Evolutionary conservation across 495 filamentous ascomycete species (phyloP), one percentile per base, ranked within the genome.

Genomic region (Penicillium robsamsonii): DNA sequence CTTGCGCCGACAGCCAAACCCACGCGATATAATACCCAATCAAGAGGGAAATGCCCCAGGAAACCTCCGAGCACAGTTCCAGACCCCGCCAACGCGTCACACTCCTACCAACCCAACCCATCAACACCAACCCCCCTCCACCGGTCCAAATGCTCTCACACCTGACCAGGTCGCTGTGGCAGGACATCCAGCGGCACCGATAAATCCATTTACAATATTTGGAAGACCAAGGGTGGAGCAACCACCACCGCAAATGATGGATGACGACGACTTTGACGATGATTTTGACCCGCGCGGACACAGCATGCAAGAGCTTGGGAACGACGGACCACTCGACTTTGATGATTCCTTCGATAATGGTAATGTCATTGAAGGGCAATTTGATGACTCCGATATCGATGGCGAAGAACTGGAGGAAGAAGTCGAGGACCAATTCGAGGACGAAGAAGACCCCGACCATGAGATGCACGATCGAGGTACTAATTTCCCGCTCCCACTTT

Each of bases 391-490:
- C 3, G 71, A 64, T 6, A 31, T 70, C 9, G 73, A 75, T 17
- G 74, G 63, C 7, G 70, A 69, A 1, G 72, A 75, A 9, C 49
- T 74, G 5, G 75, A 75, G 8, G 75, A 76, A 9, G 70, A 69
- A 27, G 66, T 7, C 77, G 46, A 77, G 10, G 74, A 73, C 13
- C 53, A 67, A 40, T 55, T 60, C 12, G 70, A 66, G 8, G 68
- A 70, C 24, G 75, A 66, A 25, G 66, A 74, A 20, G 75, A 75
- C 25, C 68, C 65, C 3, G 74, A 79, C 48, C 76, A 74, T 41
- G 60, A 71, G 33, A 77, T 76, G 68, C 66, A 65, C 11, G 70
- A 75, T 59, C 66, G 69, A 60, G 71, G 75, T 78, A 62, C 31
- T 22, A 58, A 42, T 35, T 35, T 5, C 15, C 27, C 29, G 6